Evolutionary conservation across 164 flowering plant species (phyloP).

Genomic region (Echeveria elegans): DNA sequence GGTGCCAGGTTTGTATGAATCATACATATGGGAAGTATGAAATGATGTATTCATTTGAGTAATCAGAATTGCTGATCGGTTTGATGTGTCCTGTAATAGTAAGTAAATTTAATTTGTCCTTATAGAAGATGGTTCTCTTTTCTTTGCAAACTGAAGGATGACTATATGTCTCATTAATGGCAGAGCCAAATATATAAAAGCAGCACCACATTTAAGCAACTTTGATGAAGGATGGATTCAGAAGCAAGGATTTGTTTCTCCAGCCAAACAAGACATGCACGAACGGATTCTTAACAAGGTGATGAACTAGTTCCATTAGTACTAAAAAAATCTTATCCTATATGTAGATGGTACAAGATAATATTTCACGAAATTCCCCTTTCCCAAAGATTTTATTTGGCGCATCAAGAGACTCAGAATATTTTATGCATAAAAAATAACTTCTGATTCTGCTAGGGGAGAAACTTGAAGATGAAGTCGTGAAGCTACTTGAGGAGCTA

Average conservation of each 20-base stretch:
- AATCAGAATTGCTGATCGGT: not conserved
- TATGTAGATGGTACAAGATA: too few relatives aligned
- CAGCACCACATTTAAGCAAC: slow-evolving; percentile 22
- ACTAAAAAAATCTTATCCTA: not conserved
- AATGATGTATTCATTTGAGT: not conserved
- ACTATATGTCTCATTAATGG: not conserved
- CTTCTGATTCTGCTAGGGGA: slow-evolving; percentile 32
- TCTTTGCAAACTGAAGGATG: not conserved
- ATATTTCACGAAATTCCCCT: too few relatives aligned
- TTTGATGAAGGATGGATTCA: slow-evolving; percentile 29
- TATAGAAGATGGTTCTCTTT: not conserved
- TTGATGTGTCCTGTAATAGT: not conserved
- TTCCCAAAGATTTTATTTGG: not conserved
- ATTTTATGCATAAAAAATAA: not conserved
- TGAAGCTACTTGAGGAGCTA: slow-evolving; percentile 52
- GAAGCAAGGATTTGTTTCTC: slow-evolving; percentile 15
- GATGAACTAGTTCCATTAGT: not conserved
- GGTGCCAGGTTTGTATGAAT: slow-evolving; percentile 53
- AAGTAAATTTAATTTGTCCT: not conserved
- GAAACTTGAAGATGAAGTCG: slow-evolving; percentile 40
- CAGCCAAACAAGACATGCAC: slow-evolving; percentile 27
- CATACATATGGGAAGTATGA: not conserved
- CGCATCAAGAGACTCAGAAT: not conserved
- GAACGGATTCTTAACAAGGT: slow-evolving; percentile 56
- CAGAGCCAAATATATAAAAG: slow-evolving; percentile 82